A percentile compares a stretch with the other conserved stretches of the same genome.
Conservation (phyloP, 176 grass and related monocot genomes). For the Aegilops tauschii region DNA sequence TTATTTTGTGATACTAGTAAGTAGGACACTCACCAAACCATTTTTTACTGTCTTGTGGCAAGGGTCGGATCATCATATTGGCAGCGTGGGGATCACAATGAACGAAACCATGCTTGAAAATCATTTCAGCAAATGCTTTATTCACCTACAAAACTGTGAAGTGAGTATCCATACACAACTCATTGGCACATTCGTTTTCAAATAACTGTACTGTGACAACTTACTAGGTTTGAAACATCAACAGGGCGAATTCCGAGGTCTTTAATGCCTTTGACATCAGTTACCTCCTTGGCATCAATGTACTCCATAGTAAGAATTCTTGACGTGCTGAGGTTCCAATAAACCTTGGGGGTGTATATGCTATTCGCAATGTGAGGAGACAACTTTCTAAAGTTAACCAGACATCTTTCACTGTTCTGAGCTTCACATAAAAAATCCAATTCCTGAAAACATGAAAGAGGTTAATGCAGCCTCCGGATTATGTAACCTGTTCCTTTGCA, state of each 20-base stretch:
- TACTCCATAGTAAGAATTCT: conserved; percentile 96
- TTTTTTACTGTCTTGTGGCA: conserved; percentile 54
- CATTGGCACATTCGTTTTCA: background rate
- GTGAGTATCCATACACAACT: conserved; percentile 10
- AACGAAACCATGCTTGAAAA: conserved; percentile 98
- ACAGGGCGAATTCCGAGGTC: conserved; percentile 53
- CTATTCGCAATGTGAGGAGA: conserved; percentile 74
- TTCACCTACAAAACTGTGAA: conserved; percentile 56
- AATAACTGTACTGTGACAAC: conserved; percentile 13
- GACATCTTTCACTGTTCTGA: conserved; percentile 79
- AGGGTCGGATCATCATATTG: conserved; percentile 93
- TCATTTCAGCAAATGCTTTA: conserved; percentile 93
- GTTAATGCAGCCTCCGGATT: conserved; percentile 1
- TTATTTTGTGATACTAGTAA: conserved; percentile 10
- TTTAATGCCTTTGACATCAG: conserved; percentile 82
- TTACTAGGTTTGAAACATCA: conserved; percentile 96
- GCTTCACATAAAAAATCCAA: conserved; percentile 87
- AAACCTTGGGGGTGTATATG: conserved; percentile 87
- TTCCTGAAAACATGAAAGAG: conserved; percentile 58
- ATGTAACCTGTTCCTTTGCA: background rate
- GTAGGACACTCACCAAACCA: conserved; percentile 47
- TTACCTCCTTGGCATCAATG: conserved; percentile 91
- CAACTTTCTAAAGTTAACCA: conserved; percentile 79
- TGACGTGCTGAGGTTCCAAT: conserved; percentile 77
- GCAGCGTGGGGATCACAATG: conserved; percentile 98